A percentile compares a stretch with the other conserved stretches of the same genome.
phyloP scores from a whole-genome alignment of 345 rosid genomes.

The Brassica nigra region DNA sequence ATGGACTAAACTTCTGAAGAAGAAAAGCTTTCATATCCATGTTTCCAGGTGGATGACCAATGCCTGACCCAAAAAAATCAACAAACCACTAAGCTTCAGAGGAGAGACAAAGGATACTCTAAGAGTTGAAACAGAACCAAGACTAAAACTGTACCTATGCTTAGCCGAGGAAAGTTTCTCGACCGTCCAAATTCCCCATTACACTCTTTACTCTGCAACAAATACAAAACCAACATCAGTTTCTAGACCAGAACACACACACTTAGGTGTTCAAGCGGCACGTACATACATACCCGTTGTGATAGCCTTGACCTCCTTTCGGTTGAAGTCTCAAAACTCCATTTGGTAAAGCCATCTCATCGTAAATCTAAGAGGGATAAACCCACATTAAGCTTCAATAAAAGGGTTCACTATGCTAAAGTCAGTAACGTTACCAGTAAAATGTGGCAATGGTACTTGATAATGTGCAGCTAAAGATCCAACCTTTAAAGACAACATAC shows the following conservation, averaged over 20 bases:
- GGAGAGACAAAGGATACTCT: neutral
- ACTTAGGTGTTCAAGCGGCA: constrained; percentile 7
- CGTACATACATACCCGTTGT: constrained; percentile 66
- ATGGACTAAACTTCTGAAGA: constrained; percentile 74
- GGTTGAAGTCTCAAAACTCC: constrained; percentile 84
- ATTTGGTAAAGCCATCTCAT: constrained; percentile 92
- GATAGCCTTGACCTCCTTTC: constrained; percentile 89
- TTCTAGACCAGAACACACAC: neutral
- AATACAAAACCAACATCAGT: neutral
- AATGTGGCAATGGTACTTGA: constrained; percentile 87
- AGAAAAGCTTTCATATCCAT: constrained; percentile 97
- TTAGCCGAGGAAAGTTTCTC: constrained; percentile 75
- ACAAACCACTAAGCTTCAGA: constrained; percentile 6
- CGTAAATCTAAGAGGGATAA: constrained; percentile 57
- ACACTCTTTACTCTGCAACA: constrained; percentile 77
- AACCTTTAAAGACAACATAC: no score
- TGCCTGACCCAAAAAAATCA: constrained; percentile 51
- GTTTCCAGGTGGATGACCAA: constrained; percentile 86
- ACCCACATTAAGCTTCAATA: constrained; percentile 19
- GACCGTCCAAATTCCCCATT: constrained; percentile 70
- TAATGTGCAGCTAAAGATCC: constrained; percentile 92
- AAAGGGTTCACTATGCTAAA: neutral
- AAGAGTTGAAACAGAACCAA: neutral
- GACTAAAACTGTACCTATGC: constrained; percentile 55
- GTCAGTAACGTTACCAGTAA: constrained; percentile 54